A percentile compares a stretch with the other conserved stretches of the same genome.
Conservation (phyloP, 176 grass and related monocot species). For the Musa troglodytarum region DNA sequence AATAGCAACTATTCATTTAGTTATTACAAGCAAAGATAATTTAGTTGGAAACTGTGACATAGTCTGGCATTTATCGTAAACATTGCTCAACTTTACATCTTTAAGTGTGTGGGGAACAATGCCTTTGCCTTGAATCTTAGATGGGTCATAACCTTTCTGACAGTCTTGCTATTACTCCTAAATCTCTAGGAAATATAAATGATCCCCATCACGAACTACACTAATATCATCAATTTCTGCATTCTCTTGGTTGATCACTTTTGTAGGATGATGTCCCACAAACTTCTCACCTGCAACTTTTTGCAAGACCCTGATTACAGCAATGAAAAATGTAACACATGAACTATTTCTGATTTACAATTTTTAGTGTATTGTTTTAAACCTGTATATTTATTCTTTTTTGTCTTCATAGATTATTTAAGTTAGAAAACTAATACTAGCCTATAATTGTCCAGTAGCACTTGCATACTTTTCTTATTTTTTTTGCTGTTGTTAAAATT, state of each 20-base stretch:
- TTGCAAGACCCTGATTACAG: not conserved
- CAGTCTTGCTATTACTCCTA: not conserved
- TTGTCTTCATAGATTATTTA: not conserved
- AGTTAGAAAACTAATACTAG: not conserved
- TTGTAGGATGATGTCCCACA: slow-evolving; percentile 2
- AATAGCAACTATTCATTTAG: no score
- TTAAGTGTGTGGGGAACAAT: no score
- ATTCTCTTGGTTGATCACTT: slow-evolving; percentile 17
- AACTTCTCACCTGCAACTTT: slow-evolving; percentile 20
- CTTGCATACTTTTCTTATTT: not conserved
- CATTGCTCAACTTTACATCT: no score
- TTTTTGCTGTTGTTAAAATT: not conserved
- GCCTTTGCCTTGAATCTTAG: not conserved
- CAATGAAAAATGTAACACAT: not conserved
- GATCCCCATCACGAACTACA: slow-evolving; percentile 15
- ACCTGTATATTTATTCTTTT: not conserved
- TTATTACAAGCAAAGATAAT: no score
- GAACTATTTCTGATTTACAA: not conserved
- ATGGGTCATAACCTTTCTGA: not conserved
- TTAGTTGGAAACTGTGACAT: not conserved
- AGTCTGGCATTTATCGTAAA: no score
- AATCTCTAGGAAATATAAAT: slow-evolving; percentile 15
- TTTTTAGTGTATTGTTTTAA: not conserved
- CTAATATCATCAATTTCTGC: slow-evolving; percentile 22
- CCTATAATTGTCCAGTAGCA: not conserved